Conservation (phyloP, 169 alveolate genomes). For the Plasmodium gonderi region DNA sequence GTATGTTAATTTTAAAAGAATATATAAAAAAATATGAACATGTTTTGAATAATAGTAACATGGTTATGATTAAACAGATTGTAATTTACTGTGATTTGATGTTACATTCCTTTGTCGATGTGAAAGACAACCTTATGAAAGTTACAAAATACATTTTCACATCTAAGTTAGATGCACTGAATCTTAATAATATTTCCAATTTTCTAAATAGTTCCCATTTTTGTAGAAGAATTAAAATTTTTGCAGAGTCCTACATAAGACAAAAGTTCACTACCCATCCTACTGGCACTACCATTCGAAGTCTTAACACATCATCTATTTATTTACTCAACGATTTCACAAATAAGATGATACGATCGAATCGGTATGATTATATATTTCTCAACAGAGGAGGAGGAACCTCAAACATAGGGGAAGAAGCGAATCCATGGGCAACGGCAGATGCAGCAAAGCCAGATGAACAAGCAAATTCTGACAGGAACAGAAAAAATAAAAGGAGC, state of each 20-base stretch:
- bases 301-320: constrained; percentile 42
- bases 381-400: constrained; percentile 6
- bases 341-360: constrained; percentile 51
- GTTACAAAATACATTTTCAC: constrained; percentile 8
- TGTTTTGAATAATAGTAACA: constrained; percentile 23
- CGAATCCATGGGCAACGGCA: background rate
- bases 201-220: constrained; percentile 53
- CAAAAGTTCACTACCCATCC: background rate
- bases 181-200: constrained; percentile 42
- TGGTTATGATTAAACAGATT: constrained; percentile 40
- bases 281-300: background rate
- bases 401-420: background rate
- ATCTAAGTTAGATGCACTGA: constrained; percentile 71
- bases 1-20: constrained; percentile 13
- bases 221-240: constrained; percentile 74
- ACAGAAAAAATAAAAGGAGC: background rate
- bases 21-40: constrained; percentile 20
- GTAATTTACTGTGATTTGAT: constrained; percentile 33
- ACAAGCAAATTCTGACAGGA: background rate
- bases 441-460: background rate
- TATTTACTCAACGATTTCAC: constrained; percentile 67
- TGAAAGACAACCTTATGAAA: constrained; percentile 4
- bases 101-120: background rate
- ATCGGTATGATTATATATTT: constrained; percentile 71
- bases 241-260: constrained; percentile 30